Evolutionary conservation across 2,329 filamentous ascomycete genomes (phyloP).

Genomic region (Pseudogymnoascus sp.): DNA sequence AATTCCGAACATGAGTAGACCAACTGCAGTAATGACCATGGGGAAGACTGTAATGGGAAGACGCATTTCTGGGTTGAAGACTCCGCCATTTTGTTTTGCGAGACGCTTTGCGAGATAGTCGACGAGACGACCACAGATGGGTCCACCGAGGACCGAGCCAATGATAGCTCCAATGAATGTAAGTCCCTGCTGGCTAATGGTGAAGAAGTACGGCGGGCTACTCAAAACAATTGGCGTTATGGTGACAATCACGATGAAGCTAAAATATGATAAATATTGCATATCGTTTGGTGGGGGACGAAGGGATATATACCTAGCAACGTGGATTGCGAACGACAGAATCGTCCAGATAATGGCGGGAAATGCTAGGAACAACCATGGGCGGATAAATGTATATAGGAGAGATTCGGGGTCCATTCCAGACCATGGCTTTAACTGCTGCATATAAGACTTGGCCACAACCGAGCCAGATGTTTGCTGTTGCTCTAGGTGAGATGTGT

Average conservation of each 20-base stretch:
- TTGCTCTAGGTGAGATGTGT: too few species aligned
- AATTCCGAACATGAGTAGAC: slow-evolving; percentile 37
- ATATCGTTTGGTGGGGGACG: not conserved
- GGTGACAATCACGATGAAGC: too few species aligned
- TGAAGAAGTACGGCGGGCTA: too few species aligned
- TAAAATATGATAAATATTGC: too few species aligned
- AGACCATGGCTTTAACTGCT: slow-evolving; percentile 10
- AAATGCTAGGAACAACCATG: slow-evolving; percentile 8
- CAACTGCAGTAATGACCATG: slow-evolving; percentile 33
- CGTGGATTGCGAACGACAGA: not conserved
- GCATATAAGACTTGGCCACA: not conserved
- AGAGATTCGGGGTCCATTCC: not conserved
- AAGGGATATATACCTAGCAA: not conserved
- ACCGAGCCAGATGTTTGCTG: too few species aligned
- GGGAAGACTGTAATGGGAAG: slow-evolving; percentile 34
- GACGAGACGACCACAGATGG: slow-evolving; percentile 35
- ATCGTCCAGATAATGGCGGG: slow-evolving; percentile 9
- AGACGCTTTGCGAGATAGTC: slow-evolving; percentile 35
- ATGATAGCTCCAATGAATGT: slow-evolving; percentile 16
- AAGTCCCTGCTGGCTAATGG: too few species aligned
- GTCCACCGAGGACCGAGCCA: slow-evolving; percentile 36
- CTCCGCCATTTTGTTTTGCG: slow-evolving; percentile 32
- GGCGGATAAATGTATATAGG: slow-evolving; percentile 5
- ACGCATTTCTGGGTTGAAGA: slow-evolving; percentile 38
- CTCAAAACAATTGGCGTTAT: too few species aligned